Evolutionary conservation across 2,329 filamentous ascomycete genomes (phyloP).

Genomic region (Diatrype stigma): DNA sequence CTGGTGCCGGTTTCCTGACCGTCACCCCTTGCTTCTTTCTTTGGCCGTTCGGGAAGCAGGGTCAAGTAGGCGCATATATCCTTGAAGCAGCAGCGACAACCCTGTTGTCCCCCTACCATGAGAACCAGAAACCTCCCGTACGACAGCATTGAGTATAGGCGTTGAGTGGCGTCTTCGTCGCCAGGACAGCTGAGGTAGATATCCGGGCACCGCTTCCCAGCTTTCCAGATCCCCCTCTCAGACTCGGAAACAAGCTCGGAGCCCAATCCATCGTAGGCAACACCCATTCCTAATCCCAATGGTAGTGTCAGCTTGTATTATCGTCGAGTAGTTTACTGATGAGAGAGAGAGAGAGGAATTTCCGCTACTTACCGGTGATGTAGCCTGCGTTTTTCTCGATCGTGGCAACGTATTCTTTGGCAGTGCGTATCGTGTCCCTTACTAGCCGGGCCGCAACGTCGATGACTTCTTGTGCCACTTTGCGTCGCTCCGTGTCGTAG

Average conservation of each 20-base stretch:
- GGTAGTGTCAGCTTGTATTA: neutral
- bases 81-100: slow-evolving; percentile 3
- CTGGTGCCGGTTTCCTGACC: too few relatives aligned
- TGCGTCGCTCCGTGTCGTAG: slow-evolving; percentile 41
- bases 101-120: slow-evolving; percentile 5
- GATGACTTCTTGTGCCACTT: slow-evolving; percentile 41
- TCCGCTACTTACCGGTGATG: slow-evolving; percentile 36
- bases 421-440: slow-evolving; percentile 38
- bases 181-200: slow-evolving; percentile 19
- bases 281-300: slow-evolving; percentile 35
- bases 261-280: slow-evolving; percentile 32
- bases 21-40: too few relatives aligned
- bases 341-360: neutral
- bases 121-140: slow-evolving; percentile 31
- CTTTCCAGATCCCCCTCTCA: slow-evolving; percentile 32
- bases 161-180: slow-evolving; percentile 13
- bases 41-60: slow-evolving; percentile 3
- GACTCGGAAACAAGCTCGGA: slow-evolving; percentile 33
- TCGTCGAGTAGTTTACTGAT: too few relatives aligned
- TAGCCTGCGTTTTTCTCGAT: slow-evolving; percentile 45
- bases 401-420: slow-evolving; percentile 42
- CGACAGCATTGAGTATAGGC: slow-evolving; percentile 27
- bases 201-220: slow-evolving; percentile 35
- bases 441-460: slow-evolving; percentile 43
- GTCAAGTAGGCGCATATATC: slow-evolving; percentile 8